Percentiles rank a stretch among this genome's conserved stretches.
These are phyloP conservation scores for Pistacia atlantica DNA, from an alignment of 345 rosid species.

Conservation along the genomic window DNA sequence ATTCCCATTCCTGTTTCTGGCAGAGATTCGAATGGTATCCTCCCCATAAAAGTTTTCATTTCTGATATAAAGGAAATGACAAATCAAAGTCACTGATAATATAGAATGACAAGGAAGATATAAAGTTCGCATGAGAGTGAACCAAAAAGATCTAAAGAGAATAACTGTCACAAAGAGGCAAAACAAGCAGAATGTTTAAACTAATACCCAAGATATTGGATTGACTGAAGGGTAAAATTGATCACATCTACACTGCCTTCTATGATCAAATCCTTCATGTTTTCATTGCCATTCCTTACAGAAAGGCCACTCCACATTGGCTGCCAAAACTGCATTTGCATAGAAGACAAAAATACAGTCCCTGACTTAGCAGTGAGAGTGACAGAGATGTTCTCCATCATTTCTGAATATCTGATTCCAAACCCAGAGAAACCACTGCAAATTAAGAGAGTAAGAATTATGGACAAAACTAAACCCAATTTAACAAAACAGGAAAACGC, in stretches of 20 bases:
- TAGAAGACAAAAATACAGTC: conserved; percentile 55
- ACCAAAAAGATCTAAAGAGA: neutral
- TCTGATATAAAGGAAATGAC: conserved; percentile 37
- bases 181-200: neutral
- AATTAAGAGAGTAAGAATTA: conserved; percentile 8
- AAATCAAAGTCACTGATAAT: neutral
- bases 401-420: conserved; percentile 69
- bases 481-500: neutral
- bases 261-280: conserved; percentile 48
- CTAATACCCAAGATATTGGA: conserved; percentile 85
- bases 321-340: conserved; percentile 68
- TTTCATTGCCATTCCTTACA: conserved; percentile 42
- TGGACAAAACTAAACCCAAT: conserved; percentile 4
- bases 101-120: neutral
- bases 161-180: neutral
- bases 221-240: conserved; percentile 67
- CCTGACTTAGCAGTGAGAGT: conserved; percentile 62
- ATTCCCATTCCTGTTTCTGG: conserved; percentile 73
- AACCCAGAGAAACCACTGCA: conserved; percentile 75
- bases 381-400: conserved; percentile 66
- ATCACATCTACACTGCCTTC: conserved; percentile 67
- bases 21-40: conserved; percentile 62
- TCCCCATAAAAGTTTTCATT: conserved; percentile 77
- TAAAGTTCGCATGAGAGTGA: neutral
- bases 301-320: conserved; percentile 54